phyloP scores from a whole-genome alignment of 371 early-diverging fungal genomes.

The Rhizopus sp. region DNA sequence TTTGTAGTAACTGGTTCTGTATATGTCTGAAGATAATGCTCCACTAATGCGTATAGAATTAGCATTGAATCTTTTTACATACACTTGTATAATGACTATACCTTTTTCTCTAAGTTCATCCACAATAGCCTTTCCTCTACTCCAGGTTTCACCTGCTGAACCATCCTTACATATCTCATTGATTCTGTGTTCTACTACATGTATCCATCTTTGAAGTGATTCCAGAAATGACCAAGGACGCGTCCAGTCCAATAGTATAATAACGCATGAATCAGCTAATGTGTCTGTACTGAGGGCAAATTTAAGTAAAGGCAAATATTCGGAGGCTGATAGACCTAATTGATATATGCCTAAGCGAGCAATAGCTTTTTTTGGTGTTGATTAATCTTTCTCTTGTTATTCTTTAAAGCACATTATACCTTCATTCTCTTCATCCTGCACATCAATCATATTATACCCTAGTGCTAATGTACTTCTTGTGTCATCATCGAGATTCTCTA shows the following conservation, averaged over 20 bases:
- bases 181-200: slow-evolving; percentile 68
- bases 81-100: slow-evolving; percentile 22
- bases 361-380: slow-evolving; percentile 39
- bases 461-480: slow-evolving; percentile 78
- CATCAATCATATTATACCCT: slow-evolving; percentile 81
- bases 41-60: slow-evolving; percentile 38
- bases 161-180: slow-evolving; percentile 66
- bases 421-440: slow-evolving; percentile 85
- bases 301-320: slow-evolving; percentile 74
- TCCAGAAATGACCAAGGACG: slow-evolving; percentile 89
- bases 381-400: neutral
- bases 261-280: slow-evolving; percentile 65
- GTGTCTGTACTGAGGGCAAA: slow-evolving; percentile 75
- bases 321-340: slow-evolving; percentile 72
- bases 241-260: slow-evolving; percentile 91
- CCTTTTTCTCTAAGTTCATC: slow-evolving; percentile 76
- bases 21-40: slow-evolving; percentile 64
- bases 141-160: slow-evolving; percentile 54
- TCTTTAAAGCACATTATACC: slow-evolving; percentile 36
- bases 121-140: slow-evolving; percentile 67
- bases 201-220: slow-evolving; percentile 79
- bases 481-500: slow-evolving; percentile 60
- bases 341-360: slow-evolving; percentile 88
- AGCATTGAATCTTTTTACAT: neutral
- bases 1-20: slow-evolving; percentile 44